These are phyloP conservation scores for Carallia brachiata DNA, from an alignment of 345 rosid genomes.

Conservation along the genomic window DNA sequence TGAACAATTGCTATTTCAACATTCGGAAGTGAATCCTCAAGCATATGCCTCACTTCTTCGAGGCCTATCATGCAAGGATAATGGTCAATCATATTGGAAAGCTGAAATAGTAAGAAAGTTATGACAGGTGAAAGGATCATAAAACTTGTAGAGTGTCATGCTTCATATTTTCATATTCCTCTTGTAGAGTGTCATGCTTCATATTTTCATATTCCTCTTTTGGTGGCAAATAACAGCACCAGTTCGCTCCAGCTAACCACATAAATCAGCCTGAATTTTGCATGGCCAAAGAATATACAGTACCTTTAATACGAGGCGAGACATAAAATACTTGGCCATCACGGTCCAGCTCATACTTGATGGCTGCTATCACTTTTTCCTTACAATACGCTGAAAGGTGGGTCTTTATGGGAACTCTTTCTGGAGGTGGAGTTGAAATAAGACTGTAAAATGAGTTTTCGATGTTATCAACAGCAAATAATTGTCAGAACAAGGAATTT, in stretches of 20 bases:
- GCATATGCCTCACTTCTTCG: constrained; percentile 79
- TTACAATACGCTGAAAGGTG: constrained; percentile 65
- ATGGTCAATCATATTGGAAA: constrained; percentile 7
- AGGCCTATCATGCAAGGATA: constrained; percentile 57
- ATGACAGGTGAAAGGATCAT: not conserved
- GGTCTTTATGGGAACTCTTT: constrained; percentile 94
- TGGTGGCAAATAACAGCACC: not conserved
- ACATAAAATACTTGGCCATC: constrained; percentile 95
- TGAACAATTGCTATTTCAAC: constrained; percentile 85
- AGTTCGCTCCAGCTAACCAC: not conserved
- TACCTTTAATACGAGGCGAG: constrained; percentile 95
- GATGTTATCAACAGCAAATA: not conserved
- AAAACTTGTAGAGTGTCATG: not conserved
- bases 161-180: not conserved
- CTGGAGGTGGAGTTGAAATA: constrained; percentile 96
- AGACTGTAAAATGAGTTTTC: constrained; percentile 50
- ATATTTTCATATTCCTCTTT: not conserved
- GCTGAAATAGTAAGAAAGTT: constrained; percentile 9
- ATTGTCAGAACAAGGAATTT: not conserved
- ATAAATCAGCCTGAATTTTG: not conserved
- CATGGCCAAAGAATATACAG: not conserved
- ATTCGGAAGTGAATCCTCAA: constrained; percentile 67
- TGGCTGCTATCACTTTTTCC: constrained; percentile 65
- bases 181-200: not conserved
- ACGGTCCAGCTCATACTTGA: constrained; percentile 76